Conservation (phyloP, 306 rosid species). For the Prunus persica region DNA sequence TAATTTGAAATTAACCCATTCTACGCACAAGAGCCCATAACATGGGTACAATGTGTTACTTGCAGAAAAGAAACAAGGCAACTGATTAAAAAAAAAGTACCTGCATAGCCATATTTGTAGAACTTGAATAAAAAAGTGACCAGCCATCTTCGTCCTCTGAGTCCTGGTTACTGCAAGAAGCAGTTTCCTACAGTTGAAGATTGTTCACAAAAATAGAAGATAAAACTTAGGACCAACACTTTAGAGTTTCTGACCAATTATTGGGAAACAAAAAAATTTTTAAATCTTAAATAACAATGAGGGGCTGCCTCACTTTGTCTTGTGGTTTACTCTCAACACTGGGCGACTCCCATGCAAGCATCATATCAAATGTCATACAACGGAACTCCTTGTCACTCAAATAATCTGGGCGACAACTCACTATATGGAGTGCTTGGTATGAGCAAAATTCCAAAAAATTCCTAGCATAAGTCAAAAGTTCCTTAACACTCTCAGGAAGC, state of each 20-base stretch:
- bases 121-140: constrained; percentile 73
- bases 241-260: not conserved
- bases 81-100: constrained; percentile 27
- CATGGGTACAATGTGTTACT: not conserved
- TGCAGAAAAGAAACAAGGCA: constrained; percentile 17
- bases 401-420: constrained; percentile 42
- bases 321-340: constrained; percentile 38
- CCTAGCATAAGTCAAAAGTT: constrained; percentile 64
- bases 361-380: constrained; percentile 72
- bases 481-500: constrained; percentile 52
- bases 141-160: constrained; percentile 63
- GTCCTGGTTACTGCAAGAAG: constrained; percentile 38
- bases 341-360: constrained; percentile 97
- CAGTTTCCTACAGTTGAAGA: constrained; percentile 51
- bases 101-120: constrained; percentile 84
- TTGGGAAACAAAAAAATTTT: not conserved
- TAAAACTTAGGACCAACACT: not conserved
- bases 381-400: constrained; percentile 59
- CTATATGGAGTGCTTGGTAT: constrained; percentile 52
- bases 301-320: constrained; percentile 41
- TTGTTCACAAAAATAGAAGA: constrained; percentile 9
- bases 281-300: constrained; percentile 15
- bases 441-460: constrained; percentile 74
- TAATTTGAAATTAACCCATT: constrained; percentile 12
- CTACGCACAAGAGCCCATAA: constrained; percentile 6